These are phyloP conservation scores for Heimioporus punctisporus DNA, from an alignment of 1,284 basidiomycete genomes.

Conservation along the genomic window DNA sequence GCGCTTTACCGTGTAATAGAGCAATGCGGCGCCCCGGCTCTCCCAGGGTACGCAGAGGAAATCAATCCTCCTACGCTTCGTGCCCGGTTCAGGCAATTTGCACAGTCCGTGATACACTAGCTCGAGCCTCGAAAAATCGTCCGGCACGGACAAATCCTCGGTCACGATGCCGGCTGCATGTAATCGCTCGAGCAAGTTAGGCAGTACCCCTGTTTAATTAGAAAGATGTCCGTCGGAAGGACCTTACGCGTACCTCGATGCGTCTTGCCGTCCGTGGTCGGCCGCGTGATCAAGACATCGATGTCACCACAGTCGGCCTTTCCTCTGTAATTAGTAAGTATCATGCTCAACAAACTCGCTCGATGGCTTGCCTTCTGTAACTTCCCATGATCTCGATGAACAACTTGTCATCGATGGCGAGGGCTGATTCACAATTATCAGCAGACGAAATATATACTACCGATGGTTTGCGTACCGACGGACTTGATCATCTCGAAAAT, in stretches of 20 bases:
- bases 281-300: conserved; percentile 85
- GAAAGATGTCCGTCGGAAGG: neutral
- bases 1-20: conserved; percentile 83
- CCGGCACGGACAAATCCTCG: conserved; percentile 76
- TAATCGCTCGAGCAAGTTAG: conserved; percentile 58
- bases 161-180: conserved; percentile 64
- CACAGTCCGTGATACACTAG: conserved; percentile 84
- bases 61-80: conserved; percentile 78
- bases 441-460: neutral
- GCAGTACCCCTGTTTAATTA: conserved; percentile 51
- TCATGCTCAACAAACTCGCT: neutral
- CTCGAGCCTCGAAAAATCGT: conserved; percentile 69
- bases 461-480: conserved; percentile 56
- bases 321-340: conserved; percentile 48
- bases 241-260: conserved; percentile 55
- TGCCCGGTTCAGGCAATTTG: conserved; percentile 40
- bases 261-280: conserved; percentile 68
- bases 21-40: conserved; percentile 78
- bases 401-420: conserved; percentile 70
- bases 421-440: conserved; percentile 46
- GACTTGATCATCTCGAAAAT: conserved; percentile 75
- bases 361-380: conserved; percentile 65
- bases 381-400: conserved; percentile 91
- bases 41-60: conserved; percentile 79
- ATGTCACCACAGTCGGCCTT: conserved; percentile 86